Base-by-base conservation (phyloP, 345 rosid genomes). In the Orychophragmus violaceus region DNA sequence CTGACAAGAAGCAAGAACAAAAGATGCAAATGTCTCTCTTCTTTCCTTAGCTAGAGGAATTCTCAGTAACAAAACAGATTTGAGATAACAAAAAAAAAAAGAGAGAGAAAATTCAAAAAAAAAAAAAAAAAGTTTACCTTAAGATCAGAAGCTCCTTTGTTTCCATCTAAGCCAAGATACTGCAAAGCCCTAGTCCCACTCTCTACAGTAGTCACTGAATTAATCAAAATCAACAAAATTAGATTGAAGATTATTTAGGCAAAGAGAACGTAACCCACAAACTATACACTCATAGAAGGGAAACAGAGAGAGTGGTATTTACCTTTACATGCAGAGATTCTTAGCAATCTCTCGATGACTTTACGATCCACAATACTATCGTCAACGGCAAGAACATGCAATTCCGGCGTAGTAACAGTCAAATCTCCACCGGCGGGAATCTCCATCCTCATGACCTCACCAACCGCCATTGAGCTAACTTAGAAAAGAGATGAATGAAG, bases 381-480 rank as follows among this genome's bases (percentile, higher is more conserved):
- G 42, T 92, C 98, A 0, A 92, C 98, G 27, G 96, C 98, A 7
- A 92, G 98, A 79, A 92, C 98, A 76, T 92, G 98, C n/a, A 92
- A 73, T 72, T 92, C 90, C 55, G 79, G 82, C 4, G 82, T 62
- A 63, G 64, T 33, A 68, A 62, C 70, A 2, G 69, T 19, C 8
- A 73, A 2, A 2, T 82, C 51, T 22, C 77, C 77, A 25, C 61
- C 56, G 5, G 68, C 27, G 18, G 72, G 68, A 66, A 66, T 44
- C 62, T 73, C 72, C 62, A 67, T 74, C 59, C 53, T 52, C 66
- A 79, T 71, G 48, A 79, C 69, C 17, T 84, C 85, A 30, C 76
- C 82, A 14, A 78, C 81, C 5, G 78, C 81, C 81, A 71, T 79
- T 37, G 29, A 3, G 25, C 10, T 10, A 36, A 24, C 12, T 48